A percentile compares a stretch with the other conserved stretches of the same genome.
phyloP scores from a whole-genome alignment of 2,329 filamentous ascomycete genomes.

The Botrytis tulipae region DNA sequence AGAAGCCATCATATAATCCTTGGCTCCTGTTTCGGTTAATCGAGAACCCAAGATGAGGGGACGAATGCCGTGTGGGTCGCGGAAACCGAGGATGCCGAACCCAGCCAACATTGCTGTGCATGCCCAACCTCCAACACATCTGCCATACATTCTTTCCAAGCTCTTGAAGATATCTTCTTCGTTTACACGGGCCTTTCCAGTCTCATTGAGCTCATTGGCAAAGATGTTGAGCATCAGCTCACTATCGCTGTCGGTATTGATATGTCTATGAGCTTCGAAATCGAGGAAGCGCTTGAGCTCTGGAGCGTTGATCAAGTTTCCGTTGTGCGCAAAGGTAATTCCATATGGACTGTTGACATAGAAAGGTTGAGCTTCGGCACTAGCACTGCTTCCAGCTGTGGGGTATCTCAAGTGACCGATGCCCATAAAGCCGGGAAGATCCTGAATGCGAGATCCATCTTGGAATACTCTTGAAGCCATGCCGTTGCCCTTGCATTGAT shows the following conservation, averaged over 20 bases:
- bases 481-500: slow-evolving; percentile 87
- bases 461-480: slow-evolving; percentile 83
- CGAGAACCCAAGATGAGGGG: slow-evolving; percentile 77
- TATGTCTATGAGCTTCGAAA: slow-evolving; percentile 39
- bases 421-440: slow-evolving; percentile 83
- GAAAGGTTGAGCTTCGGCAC: slow-evolving; percentile 87
- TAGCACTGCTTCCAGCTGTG: slow-evolving; percentile 79
- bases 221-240: slow-evolving; percentile 89
- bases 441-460: slow-evolving; percentile 69
- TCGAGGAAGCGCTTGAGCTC: slow-evolving; percentile 58
- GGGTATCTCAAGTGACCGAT: slow-evolving; percentile 86
- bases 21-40: slow-evolving; percentile 59
- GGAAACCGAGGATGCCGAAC: slow-evolving; percentile 77
- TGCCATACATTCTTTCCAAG: slow-evolving; percentile 68
- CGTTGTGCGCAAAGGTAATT: slow-evolving; percentile 79
- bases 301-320: slow-evolving; percentile 79
- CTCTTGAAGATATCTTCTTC: slow-evolving; percentile 73
- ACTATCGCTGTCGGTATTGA: slow-evolving; percentile 84
- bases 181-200: slow-evolving; percentile 78
- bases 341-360: slow-evolving; percentile 87
- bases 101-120: slow-evolving; percentile 80
- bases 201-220: slow-evolving; percentile 76
- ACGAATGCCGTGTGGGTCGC: slow-evolving; percentile 78
- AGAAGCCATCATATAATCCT: slow-evolving; percentile 88
- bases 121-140: slow-evolving; percentile 73